Percentiles rank a stretch among this genome's conserved stretches.
Conservation (phyloP, 768 basidiomycete genomes). For the Tremella mesenterica region DNA sequence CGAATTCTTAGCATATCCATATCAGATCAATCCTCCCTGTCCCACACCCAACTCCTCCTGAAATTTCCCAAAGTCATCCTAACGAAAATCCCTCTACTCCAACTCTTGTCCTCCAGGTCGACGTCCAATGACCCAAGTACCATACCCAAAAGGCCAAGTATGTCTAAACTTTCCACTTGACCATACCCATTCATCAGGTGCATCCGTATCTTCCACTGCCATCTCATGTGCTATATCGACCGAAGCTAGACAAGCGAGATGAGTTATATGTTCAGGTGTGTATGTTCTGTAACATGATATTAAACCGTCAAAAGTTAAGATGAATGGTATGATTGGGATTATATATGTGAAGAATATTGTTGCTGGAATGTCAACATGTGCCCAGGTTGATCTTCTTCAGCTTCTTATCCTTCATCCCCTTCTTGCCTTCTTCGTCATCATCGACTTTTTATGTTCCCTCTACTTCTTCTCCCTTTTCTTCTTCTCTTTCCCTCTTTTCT, state of each 20-base stretch:
- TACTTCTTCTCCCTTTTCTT: too few relatives aligned
- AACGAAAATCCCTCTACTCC: too few relatives aligned
- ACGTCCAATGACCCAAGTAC: conserved; percentile 25
- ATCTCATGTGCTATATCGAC: conserved; percentile 16
- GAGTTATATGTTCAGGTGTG: conserved; percentile 21
- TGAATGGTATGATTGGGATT: conserved; percentile 37
- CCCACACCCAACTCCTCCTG: too few relatives aligned
- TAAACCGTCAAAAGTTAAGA: conserved; percentile 37
- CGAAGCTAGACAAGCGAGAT: conserved; percentile 15
- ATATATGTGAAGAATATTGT: conserved; percentile 39
- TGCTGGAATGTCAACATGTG: conserved; percentile 10
- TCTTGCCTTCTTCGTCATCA: too few relatives aligned
- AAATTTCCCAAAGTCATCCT: too few relatives aligned
- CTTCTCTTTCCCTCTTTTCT: too few relatives aligned
- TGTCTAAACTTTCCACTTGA: conserved; percentile 24
- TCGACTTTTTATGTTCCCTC: too few relatives aligned
- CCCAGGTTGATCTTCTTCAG: too few relatives aligned
- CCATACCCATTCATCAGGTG: conserved; percentile 30
- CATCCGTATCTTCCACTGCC: conserved; percentile 6
- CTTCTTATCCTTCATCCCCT: too few relatives aligned
- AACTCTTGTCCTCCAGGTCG: conserved; percentile 2
- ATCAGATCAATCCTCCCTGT: too few relatives aligned
- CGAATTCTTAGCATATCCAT: too few relatives aligned
- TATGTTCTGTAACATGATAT: conserved; percentile 32
- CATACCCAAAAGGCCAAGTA: conserved; percentile 23